Percentiles rank a stretch among this genome's conserved stretches.
Conservation (phyloP, 2,329 filamentous ascomycete genomes). For the Macrophomina tecta region DNA sequence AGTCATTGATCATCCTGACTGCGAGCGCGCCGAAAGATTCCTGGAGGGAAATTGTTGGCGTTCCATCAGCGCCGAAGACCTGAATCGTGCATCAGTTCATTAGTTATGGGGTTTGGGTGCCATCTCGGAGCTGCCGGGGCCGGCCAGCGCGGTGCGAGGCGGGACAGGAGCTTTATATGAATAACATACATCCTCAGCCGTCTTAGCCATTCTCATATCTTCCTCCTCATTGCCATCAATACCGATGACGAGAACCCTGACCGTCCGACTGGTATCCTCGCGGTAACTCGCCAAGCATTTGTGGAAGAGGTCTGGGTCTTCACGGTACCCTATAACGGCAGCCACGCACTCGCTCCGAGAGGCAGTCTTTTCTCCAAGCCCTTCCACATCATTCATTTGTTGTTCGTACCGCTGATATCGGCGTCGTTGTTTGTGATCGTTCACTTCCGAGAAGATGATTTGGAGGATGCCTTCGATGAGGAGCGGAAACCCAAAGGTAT, state of each 20-base stretch:
- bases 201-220: slow-evolving; percentile 39
- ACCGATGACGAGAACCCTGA: slow-evolving; percentile 35
- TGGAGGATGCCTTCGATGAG: not conserved
- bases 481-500: slow-evolving; percentile 7
- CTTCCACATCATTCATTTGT: not conserved
- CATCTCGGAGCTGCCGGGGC: slow-evolving; percentile 3
- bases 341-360: slow-evolving; percentile 34
- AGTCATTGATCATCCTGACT: not conserved
- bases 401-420: not conserved
- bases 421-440: not conserved
- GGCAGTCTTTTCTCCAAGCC: not conserved
- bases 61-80: not conserved
- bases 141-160: not conserved
- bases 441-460: not conserved
- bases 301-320: slow-evolving; percentile 39
- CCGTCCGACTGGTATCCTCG: slow-evolving; percentile 33
- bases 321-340: slow-evolving; percentile 41
- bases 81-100: not conserved
- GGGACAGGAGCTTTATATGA: no score
- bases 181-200: slow-evolving; percentile 36
- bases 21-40: slow-evolving; percentile 34
- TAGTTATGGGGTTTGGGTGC: not conserved
- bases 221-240: slow-evolving; percentile 40
- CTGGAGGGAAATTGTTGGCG: slow-evolving; percentile 32
- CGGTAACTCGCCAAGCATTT: slow-evolving; percentile 40